Percentiles rank a stretch among this genome's conserved stretches.
phyloP scores from a whole-genome alignment of 768 basidiomycete species.

The Amylocystis lapponica region DNA sequence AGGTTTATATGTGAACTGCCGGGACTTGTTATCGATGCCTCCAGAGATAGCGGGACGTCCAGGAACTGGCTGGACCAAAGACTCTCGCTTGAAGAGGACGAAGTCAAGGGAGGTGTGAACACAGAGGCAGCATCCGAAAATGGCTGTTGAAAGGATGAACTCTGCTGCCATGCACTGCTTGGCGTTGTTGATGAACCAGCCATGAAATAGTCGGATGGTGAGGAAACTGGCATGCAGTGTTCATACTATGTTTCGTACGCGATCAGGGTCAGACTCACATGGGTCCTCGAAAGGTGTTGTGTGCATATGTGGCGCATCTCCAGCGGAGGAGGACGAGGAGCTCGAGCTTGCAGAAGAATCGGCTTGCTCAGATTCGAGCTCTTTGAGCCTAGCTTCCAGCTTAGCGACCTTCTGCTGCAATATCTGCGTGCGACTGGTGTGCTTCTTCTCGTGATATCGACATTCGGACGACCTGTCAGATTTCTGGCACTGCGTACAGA shows the following conservation, averaged over 20 bases:
- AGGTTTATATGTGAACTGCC: not conserved
- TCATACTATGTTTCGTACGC: no score
- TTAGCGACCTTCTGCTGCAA: slow-evolving; percentile 50
- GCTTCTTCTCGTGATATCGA: slow-evolving; percentile 54
- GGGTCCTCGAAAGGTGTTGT: no score
- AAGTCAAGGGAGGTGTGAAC: no score
- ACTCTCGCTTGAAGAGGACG: slow-evolving; percentile 4
- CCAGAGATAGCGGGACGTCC: slow-evolving; percentile 6
- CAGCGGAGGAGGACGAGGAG: not conserved
- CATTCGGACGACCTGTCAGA: slow-evolving; percentile 47
- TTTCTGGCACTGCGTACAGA: slow-evolving; percentile 50
- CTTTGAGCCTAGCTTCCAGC: slow-evolving; percentile 47
- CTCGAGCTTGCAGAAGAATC: not conserved
- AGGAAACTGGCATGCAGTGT: no score
- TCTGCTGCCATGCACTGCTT: no score
- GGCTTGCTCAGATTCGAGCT: slow-evolving; percentile 40
- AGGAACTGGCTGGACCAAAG: slow-evolving; percentile 5
- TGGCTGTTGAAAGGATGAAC: no score
- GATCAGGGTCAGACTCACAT: no score
- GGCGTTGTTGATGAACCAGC: no score
- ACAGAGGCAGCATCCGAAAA: no score
- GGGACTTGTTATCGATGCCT: not conserved
- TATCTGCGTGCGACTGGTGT: slow-evolving; percentile 53
- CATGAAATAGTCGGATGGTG: no score
- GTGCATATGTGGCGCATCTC: no score